Percentiles rank a stretch among this genome's conserved stretches.
Conservation (phyloP, 768 basidiomycete genomes). For the Kondoa malvinella region DNA sequence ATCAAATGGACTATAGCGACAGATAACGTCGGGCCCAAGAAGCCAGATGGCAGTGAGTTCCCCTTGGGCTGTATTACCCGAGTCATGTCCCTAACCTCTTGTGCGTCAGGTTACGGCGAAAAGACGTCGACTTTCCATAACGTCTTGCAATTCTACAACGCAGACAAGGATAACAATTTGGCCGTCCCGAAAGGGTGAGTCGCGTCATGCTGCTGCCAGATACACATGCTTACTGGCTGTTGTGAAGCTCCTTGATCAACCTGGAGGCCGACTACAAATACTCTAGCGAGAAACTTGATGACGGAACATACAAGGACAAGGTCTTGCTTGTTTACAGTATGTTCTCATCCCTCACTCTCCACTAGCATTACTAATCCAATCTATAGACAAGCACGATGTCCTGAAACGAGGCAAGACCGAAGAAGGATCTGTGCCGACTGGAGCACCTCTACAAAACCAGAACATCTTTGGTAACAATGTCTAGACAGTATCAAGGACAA, state of each 20-base stretch:
- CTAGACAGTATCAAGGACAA: too few relatives aligned
- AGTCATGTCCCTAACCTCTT: neutral
- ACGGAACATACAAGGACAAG: neutral
- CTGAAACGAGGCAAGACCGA: neutral
- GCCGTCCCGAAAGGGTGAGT: slow-evolving; percentile 4
- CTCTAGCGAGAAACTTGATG: neutral
- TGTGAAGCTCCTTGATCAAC: neutral
- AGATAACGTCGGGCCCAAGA: slow-evolving; percentile 32
- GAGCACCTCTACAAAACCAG: too few relatives aligned
- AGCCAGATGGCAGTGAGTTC: slow-evolving; percentile 20
- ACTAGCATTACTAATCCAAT: neutral
- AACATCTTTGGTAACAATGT: too few relatives aligned
- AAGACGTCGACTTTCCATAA: slow-evolving; percentile 1
- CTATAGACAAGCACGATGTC: neutral
- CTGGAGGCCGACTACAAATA: neutral
- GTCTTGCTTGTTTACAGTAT: neutral
- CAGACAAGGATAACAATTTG: neutral
- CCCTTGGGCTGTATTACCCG: neutral
- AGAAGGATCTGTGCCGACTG: neutral
- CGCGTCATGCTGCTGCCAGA: too few relatives aligned
- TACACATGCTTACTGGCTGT: neutral
- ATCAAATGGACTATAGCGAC: slow-evolving; percentile 70
- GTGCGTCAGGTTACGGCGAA: neutral
- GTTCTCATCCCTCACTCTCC: neutral
- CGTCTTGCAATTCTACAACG: neutral